phyloP scores from a whole-genome alignment of 2,329 filamentous ascomycete species.

The Ophiostoma populinum region DNA sequence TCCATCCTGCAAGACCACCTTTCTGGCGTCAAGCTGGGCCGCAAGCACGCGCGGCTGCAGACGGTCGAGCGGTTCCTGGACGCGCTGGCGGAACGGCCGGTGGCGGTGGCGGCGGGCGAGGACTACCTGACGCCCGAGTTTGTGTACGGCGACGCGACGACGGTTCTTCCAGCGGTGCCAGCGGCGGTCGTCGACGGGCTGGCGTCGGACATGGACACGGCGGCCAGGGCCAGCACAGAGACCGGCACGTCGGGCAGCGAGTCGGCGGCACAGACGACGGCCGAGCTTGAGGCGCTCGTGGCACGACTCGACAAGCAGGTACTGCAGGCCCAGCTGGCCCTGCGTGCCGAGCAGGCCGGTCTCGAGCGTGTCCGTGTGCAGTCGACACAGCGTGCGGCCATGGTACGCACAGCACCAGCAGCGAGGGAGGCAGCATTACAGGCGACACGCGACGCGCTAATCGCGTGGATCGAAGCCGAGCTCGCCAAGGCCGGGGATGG shows the following conservation, averaged over 20 bases:
- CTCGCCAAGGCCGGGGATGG: slow-evolving; percentile 29
- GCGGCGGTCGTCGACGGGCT: slow-evolving; percentile 33
- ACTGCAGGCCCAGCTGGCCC: slow-evolving; percentile 37
- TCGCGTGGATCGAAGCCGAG: slow-evolving; percentile 48
- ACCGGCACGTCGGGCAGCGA: neutral
- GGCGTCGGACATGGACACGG: slow-evolving; percentile 20
- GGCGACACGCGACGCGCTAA: slow-evolving; percentile 39
- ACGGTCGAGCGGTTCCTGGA: slow-evolving; percentile 35
- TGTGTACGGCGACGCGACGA: slow-evolving; percentile 26
- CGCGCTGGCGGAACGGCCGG: slow-evolving; percentile 31
- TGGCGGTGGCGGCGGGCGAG: slow-evolving; percentile 21
- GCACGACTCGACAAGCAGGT: slow-evolving; percentile 39
- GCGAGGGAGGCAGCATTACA: slow-evolving; percentile 35
- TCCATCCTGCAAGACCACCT: slow-evolving; percentile 31
- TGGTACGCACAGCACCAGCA: neutral
- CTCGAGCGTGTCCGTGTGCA: slow-evolving; percentile 28
- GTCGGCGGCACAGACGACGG: slow-evolving; percentile 1
- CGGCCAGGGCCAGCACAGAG: neutral
- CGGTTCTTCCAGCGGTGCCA: slow-evolving; percentile 32
- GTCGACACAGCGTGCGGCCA: slow-evolving; percentile 14
- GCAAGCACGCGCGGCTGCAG: slow-evolving; percentile 32
- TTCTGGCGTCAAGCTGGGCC: slow-evolving; percentile 30
- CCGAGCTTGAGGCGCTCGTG: slow-evolving; percentile 29
- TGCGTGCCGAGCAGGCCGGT: slow-evolving; percentile 37
- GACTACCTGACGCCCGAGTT: slow-evolving; percentile 32